These are phyloP conservation scores for Sistotremastrum suecicum DNA, from an alignment of 768 basidiomycete species.

Conservation along the genomic window DNA sequence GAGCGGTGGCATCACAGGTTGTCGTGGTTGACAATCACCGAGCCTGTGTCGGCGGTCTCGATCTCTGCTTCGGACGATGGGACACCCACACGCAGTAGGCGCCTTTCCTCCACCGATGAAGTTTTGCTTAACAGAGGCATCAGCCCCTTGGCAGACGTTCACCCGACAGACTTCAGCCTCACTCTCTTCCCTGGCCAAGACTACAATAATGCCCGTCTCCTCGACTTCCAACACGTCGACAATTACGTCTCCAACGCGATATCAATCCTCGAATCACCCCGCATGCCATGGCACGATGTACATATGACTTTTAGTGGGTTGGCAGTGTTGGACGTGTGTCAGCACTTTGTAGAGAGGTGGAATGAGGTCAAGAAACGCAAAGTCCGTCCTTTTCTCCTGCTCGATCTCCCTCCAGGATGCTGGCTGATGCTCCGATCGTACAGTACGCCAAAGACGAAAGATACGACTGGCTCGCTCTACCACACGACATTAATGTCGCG, in stretches of 20 bases:
- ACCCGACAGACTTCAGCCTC: constrained; percentile 66
- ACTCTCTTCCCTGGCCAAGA: constrained; percentile 75
- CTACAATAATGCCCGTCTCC: constrained; percentile 72
- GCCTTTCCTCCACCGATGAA: background rate
- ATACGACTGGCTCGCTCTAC: constrained; percentile 63
- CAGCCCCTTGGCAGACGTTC: constrained; percentile 76
- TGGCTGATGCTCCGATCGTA: too few relatives aligned
- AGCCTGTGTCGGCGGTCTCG: constrained; percentile 86
- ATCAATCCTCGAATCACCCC: constrained; percentile 48
- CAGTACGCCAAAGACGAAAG: constrained; percentile 7
- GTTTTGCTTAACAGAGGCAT: background rate
- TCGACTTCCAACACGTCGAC: constrained; percentile 72
- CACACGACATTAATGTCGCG: constrained; percentile 46
- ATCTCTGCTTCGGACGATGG: constrained; percentile 96
- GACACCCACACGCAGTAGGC: constrained; percentile 64
- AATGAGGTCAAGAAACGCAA: constrained; percentile 81
- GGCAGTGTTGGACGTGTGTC: constrained; percentile 78
- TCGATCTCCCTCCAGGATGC: constrained; percentile 16
- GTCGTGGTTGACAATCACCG: constrained; percentile 79
- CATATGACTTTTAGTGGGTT: constrained; percentile 78
- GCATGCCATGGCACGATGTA: constrained; percentile 97
- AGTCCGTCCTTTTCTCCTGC: constrained; percentile 20
- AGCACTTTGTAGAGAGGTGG: constrained; percentile 90
- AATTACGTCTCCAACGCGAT: constrained; percentile 61
- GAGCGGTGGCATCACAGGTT: constrained; percentile 22